Conservation (phyloP, 495 filamentous ascomycete genomes). For the Talaromyces borbonicus region DNA sequence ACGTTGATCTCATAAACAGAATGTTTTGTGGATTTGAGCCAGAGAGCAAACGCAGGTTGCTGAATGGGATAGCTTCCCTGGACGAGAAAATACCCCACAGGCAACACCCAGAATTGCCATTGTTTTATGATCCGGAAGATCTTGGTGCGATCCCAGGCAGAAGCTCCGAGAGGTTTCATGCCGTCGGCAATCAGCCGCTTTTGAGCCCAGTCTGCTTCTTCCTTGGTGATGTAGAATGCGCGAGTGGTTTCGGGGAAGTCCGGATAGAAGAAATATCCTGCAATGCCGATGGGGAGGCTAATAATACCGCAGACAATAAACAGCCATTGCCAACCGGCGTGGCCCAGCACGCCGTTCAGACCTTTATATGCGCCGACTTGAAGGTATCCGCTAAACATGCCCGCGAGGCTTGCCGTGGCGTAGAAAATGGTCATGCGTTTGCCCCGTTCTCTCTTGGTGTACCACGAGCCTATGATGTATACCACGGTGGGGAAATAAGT, state of each 20-base stretch:
- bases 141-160: slow-evolving; percentile 6
- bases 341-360: slow-evolving; percentile 38
- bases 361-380: slow-evolving; percentile 1
- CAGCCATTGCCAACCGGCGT: slow-evolving; percentile 71
- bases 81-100: slow-evolving; percentile 4
- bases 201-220: not conserved
- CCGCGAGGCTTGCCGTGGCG: not conserved
- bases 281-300: not conserved
- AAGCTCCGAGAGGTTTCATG: slow-evolving; percentile 3
- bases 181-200: slow-evolving; percentile 1
- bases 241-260: slow-evolving; percentile 4
- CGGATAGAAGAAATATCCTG: slow-evolving; percentile 1
- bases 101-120: slow-evolving; percentile 6
- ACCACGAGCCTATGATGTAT: slow-evolving; percentile 7
- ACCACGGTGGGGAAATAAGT: slow-evolving; percentile 2
- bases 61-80: slow-evolving; percentile 4
- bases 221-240: slow-evolving; percentile 1
- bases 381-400: slow-evolving; percentile 1
- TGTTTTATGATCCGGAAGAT: slow-evolving; percentile 6
- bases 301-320: slow-evolving; percentile 53
- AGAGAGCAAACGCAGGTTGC: slow-evolving; percentile 9
- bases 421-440: slow-evolving; percentile 4
- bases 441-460: not conserved
- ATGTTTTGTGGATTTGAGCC: slow-evolving; percentile 13
- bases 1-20: slow-evolving; percentile 14